Evolutionary conservation across 345 rosid species (phyloP).

Genomic region (Passiflora organensis): DNA sequence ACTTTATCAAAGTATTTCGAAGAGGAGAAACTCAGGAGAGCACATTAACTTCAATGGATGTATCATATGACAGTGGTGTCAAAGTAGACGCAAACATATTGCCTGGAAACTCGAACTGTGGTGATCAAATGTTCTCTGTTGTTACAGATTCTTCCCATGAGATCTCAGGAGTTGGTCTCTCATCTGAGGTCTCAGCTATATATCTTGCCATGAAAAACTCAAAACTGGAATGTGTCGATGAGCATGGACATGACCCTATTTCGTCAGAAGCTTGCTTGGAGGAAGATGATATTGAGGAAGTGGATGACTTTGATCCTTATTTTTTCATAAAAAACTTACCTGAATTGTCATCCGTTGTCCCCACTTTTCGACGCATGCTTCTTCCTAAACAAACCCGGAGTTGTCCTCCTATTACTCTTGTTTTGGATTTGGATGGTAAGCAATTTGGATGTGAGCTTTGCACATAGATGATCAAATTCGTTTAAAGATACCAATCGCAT

Average conservation of each 20-base stretch:
- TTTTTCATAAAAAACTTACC: conserved; percentile 93
- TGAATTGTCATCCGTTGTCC: conserved; percentile 73
- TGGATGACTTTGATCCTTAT: conserved; percentile 90
- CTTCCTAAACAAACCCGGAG: conserved; percentile 96
- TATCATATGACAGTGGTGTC: conserved; percentile 14
- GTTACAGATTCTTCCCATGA: conserved; percentile 33
- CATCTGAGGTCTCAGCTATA: conserved; percentile 86
- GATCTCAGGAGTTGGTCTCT: conserved; percentile 48
- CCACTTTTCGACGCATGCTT: conserved; percentile 74
- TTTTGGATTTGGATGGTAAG: conserved; percentile 94
- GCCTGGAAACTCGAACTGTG: conserved; percentile 27
- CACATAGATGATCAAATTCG: no score
- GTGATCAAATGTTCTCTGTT: conserved; percentile 37
- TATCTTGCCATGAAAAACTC: conserved; percentile 96
- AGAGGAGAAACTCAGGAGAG: conserved; percentile 25
- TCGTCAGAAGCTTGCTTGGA: conserved; percentile 56
- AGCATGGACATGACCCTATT: conserved; percentile 75
- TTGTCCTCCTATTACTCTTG: conserved; percentile 90
- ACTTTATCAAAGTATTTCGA: conserved; percentile 28
- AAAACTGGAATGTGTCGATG: conserved; percentile 85
- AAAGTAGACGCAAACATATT: conserved; percentile 25
- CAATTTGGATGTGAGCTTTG: neutral
- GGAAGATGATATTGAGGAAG: conserved; percentile 69
- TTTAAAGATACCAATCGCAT: neutral
- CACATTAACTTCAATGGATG: conserved; percentile 15